phyloP scores from a whole-genome alignment of 176 grass and related monocot species.

The Lolium perenne region DNA sequence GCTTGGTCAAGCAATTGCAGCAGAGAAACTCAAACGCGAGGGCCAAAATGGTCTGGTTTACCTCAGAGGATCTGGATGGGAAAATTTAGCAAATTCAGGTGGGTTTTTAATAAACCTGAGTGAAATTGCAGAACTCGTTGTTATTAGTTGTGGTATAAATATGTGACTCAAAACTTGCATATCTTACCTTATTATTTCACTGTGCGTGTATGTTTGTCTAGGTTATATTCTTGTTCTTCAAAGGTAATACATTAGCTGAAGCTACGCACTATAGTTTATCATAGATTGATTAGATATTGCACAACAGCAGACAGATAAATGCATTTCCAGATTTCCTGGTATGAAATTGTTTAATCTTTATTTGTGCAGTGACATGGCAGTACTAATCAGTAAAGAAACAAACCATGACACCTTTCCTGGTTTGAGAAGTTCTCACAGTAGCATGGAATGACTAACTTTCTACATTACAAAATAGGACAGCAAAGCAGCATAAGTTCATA shows the following conservation, averaged over 20 bases:
- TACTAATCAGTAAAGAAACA: background rate
- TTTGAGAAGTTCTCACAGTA: background rate
- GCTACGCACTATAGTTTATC: background rate
- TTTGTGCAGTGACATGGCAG: background rate
- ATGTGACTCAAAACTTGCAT: background rate
- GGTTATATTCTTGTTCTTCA: background rate
- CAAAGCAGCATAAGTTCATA: background rate
- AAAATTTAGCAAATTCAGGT: background rate
- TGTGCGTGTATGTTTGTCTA: background rate
- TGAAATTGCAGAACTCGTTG: background rate
- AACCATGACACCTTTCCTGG: background rate
- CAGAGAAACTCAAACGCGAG: background rate
- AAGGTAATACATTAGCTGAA: background rate
- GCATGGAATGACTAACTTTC: background rate
- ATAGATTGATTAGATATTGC: constrained; percentile 1
- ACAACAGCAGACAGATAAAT: background rate
- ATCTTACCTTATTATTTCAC: background rate
- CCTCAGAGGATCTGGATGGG: background rate
- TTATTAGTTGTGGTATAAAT: background rate
- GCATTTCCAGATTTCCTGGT: background rate
- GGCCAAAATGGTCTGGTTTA: background rate
- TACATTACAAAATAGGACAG: background rate
- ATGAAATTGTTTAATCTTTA: background rate
- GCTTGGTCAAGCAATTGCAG: background rate
- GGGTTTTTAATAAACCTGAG: background rate